Evolutionary conservation across 108 stramenopile species (phyloP).

Genomic region (Skeletonema tropicum): DNA sequence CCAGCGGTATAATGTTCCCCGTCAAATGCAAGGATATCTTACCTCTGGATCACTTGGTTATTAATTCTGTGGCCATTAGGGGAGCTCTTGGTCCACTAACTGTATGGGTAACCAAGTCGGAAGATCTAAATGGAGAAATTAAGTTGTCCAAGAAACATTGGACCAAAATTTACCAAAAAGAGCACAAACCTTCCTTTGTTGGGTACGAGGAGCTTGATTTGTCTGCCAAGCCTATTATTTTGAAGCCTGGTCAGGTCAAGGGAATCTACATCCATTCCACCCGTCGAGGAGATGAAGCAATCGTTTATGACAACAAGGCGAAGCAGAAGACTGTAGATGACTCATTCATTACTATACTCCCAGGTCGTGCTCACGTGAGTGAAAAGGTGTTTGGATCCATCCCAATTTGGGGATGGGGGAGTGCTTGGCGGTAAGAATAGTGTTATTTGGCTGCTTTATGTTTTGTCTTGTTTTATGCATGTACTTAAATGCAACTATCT

Average conservation of each 20-base stretch:
- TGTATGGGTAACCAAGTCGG: conserved; percentile 78
- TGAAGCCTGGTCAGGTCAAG: conserved; percentile 72
- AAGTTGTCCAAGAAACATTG: conserved; percentile 54
- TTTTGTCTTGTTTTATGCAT: too few relatives aligned
- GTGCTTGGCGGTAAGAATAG: conserved; percentile 70
- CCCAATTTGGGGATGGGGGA: conserved; percentile 78
- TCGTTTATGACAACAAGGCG: conserved; percentile 84
- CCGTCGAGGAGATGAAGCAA: conserved; percentile 72
- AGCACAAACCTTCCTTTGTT: conserved; percentile 54
- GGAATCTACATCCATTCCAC: conserved; percentile 85
- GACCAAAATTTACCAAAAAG: conserved; percentile 81
- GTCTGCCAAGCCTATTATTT: conserved; percentile 59
- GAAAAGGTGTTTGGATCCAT: conserved; percentile 66
- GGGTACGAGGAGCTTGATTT: conserved; percentile 68
- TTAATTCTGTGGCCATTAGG: conserved; percentile 70
- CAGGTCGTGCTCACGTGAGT: conserved; percentile 83
- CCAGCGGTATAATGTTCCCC: conserved; percentile 87
- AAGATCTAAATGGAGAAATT: conserved; percentile 47
- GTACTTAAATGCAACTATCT: too few relatives aligned
- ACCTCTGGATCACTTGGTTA: conserved; percentile 74
- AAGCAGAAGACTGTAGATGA: conserved; percentile 70
- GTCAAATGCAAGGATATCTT: conserved; percentile 78
- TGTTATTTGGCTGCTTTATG: too few relatives aligned
- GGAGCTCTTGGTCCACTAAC: conserved; percentile 78
- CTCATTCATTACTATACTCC: conserved; percentile 65